phyloP scores from a whole-genome alignment of 2,329 filamentous ascomycete species.

The Pseudogymnoascus sp. region DNA sequence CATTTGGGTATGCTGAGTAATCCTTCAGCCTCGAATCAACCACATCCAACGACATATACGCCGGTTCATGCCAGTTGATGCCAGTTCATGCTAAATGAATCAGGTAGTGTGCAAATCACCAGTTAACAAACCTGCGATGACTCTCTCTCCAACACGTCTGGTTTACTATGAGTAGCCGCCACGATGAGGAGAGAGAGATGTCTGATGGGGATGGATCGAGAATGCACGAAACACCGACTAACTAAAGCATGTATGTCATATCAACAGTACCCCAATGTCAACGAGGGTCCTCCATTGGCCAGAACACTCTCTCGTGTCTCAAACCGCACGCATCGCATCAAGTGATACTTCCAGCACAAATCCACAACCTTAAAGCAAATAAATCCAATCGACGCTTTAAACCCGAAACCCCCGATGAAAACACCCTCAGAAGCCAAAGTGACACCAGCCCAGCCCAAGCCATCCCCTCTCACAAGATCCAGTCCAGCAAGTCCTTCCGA shows the following conservation, averaged over 20 bases:
- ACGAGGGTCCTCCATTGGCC: not conserved
- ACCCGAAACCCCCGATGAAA: not conserved
- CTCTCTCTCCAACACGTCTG: not conserved
- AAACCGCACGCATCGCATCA: not conserved
- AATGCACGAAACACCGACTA: not conserved
- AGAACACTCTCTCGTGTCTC: not conserved
- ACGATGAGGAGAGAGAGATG: not conserved
- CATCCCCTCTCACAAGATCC: slow-evolving; percentile 12
- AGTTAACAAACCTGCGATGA: not conserved
- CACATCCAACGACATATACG: not conserved
- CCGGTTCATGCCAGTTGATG: not conserved
- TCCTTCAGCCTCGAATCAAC: not conserved
- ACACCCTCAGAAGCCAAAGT: not conserved
- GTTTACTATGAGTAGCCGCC: not conserved
- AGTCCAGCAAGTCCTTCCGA: slow-evolving; percentile 21
- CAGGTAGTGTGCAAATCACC: not conserved
- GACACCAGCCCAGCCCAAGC: not conserved
- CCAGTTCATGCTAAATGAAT: not conserved
- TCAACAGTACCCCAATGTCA: not conserved
- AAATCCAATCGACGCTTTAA: not conserved
- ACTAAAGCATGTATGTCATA: not conserved
- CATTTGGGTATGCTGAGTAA: not conserved
- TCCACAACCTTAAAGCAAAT: not conserved
- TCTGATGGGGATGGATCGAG: too few relatives aligned
- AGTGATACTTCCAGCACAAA: not conserved